These are phyloP conservation scores for Podila horticola DNA, from an alignment of 192 early-diverging fungal genomes.

Conservation along the genomic window DNA sequence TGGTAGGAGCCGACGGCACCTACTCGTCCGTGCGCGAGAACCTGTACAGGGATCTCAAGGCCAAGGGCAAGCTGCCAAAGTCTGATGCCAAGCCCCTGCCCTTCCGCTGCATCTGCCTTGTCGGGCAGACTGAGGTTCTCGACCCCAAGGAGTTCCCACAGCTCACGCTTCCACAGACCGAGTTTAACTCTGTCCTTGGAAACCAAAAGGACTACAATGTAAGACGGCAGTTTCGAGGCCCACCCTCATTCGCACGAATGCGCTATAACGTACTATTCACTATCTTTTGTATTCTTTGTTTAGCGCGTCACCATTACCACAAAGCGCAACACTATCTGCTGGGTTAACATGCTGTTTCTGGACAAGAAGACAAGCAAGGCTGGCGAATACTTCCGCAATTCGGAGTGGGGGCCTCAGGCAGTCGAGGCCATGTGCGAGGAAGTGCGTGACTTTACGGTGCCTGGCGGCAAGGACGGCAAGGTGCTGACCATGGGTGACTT, in stretches of 20 bases:
- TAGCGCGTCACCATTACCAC: slow-evolving; percentile 3
- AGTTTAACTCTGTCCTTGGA: not conserved
- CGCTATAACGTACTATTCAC: not conserved
- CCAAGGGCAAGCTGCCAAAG: not conserved
- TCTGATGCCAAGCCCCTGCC: not conserved
- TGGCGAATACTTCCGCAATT: not conserved
- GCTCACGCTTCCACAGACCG: not conserved
- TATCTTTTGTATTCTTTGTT: not conserved
- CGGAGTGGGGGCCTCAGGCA: not conserved
- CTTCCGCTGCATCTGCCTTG: slow-evolving; percentile 1
- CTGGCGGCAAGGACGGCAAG: not conserved
- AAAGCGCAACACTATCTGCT: not conserved
- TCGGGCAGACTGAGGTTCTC: not conserved
- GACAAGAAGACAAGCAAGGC: not conserved
- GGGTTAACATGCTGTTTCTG: not conserved
- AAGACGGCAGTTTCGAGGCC: not conserved
- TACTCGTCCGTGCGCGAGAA: not conserved
- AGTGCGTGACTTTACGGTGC: not conserved
- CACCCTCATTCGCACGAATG: not conserved
- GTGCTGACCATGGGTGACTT: slow-evolving; percentile 1
- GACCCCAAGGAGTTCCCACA: not conserved
- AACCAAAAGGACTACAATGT: slow-evolving; percentile 1
- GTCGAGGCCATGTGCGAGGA: not conserved
- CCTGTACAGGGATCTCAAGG: not conserved
- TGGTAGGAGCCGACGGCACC: slow-evolving; percentile 6